phyloP scores from a whole-genome alignment of 1,284 basidiomycete species.

The Cryptococcus hybrid region DNA sequence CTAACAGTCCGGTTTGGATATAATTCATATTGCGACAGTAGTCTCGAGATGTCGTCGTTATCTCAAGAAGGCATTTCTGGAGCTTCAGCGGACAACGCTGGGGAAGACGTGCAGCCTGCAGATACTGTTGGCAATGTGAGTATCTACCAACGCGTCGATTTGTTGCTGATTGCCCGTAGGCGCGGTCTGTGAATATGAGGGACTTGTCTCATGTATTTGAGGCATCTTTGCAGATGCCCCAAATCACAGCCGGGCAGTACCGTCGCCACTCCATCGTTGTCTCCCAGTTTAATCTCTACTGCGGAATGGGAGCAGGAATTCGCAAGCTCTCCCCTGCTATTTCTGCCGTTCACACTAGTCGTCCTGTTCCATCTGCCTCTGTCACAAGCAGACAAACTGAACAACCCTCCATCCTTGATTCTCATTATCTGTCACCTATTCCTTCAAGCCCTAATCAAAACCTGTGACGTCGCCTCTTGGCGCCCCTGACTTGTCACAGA shows the following conservation, averaged over 20 bases:
- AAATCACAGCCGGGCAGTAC: background rate
- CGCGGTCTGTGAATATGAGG: constrained; percentile 20
- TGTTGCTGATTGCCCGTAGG: too few species aligned
- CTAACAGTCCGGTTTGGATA: too few species aligned
- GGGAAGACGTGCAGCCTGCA: constrained; percentile 25
- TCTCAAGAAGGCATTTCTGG: constrained; percentile 9
- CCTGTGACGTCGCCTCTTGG: background rate
- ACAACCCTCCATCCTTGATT: too few species aligned
- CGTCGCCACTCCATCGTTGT: background rate
- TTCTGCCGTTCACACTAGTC: too few species aligned
- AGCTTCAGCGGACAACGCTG: constrained; percentile 21
- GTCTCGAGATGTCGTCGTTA: constrained; percentile 6
- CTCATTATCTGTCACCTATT: constrained; percentile 1
- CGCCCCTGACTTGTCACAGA: constrained; percentile 1
- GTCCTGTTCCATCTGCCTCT: too few species aligned
- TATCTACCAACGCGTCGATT: too few species aligned
- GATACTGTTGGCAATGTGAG: constrained; percentile 8
- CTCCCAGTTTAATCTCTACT: background rate
- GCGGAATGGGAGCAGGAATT: background rate
- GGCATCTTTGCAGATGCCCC: constrained; percentile 11
- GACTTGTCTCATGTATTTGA: constrained; percentile 17
- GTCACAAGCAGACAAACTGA: too few species aligned
- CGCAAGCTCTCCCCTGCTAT: background rate
- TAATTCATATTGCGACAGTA: too few species aligned
- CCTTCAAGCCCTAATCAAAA: background rate